These are phyloP conservation scores for Thelephora aurantiotincta DNA, from an alignment of 768 basidiomycete genomes.

Conservation along the genomic window DNA sequence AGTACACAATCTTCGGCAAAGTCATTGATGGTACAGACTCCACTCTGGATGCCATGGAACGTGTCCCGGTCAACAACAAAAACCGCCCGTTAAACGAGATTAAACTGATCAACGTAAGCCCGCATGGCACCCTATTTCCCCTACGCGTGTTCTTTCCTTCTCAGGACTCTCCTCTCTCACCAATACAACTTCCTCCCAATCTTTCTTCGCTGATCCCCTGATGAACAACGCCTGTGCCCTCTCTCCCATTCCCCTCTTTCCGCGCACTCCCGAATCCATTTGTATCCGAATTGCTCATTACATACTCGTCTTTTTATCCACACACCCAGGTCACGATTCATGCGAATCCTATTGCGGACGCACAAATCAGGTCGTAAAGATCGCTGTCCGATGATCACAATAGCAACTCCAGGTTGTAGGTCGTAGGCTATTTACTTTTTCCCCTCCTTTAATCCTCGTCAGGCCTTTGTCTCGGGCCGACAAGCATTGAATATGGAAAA, in stretches of 20 bases:
- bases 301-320: not conserved
- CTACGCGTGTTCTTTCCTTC: not conserved
- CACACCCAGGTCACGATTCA: slow-evolving; percentile 65
- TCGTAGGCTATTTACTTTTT: too few relatives aligned
- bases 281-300: not conserved
- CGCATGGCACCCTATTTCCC: not conserved
- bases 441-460: too few relatives aligned
- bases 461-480: too few relatives aligned
- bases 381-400: not conserved
- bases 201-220: slow-evolving; percentile 1
- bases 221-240: not conserved
- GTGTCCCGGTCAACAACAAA: slow-evolving; percentile 80
- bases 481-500: too few relatives aligned
- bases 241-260: not conserved
- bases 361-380: slow-evolving; percentile 23
- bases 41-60: slow-evolving; percentile 88
- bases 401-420: too few relatives aligned
- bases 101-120: slow-evolving; percentile 61
- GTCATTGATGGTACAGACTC: slow-evolving; percentile 98
- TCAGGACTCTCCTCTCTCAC: not conserved
- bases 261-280: not conserved
- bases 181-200: not conserved
- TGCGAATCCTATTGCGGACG: slow-evolving; percentile 90
- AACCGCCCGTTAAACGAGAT: slow-evolving; percentile 81
- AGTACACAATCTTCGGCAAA: slow-evolving; percentile 90